phyloP scores from a whole-genome alignment of 1,284 basidiomycete genomes.

The Amylostereum areolatum region DNA sequence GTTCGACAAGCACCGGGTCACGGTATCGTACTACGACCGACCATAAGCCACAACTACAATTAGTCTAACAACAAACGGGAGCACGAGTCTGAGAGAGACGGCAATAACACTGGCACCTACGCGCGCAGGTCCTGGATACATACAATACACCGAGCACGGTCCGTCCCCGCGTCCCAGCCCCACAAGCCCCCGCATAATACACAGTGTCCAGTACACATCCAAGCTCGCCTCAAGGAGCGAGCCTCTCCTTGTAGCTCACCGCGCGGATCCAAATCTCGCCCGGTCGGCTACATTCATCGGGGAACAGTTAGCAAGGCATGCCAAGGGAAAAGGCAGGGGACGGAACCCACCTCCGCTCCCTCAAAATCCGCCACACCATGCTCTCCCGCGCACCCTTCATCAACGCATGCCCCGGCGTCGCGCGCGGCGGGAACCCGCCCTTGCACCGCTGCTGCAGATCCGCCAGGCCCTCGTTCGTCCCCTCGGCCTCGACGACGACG shows the following conservation, averaged over 20 bases:
- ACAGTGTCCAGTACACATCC: no score
- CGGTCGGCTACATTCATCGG: slow-evolving; percentile 47
- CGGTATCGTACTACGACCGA: no score
- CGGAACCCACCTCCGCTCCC: slow-evolving; percentile 64
- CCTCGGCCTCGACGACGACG: slow-evolving; percentile 75
- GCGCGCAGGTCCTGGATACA: no score
- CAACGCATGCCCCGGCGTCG: slow-evolving; percentile 25
- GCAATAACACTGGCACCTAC: no score
- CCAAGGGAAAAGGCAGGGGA: slow-evolving; percentile 3
- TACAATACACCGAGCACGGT: no score
- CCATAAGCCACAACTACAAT: no score
- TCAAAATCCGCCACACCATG: slow-evolving; percentile 63
- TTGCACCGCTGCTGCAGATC: slow-evolving; percentile 71
- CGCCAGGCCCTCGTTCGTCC: slow-evolving; percentile 75
- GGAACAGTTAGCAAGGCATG: slow-evolving; percentile 1
- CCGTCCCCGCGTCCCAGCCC: no score
- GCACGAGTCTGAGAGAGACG: no score
- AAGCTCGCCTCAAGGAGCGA: slow-evolving; percentile 26
- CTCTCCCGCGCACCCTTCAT: slow-evolving; percentile 41
- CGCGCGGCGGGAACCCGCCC: slow-evolving; percentile 56
- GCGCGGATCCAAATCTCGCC: slow-evolving; percentile 74
- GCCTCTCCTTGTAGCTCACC: slow-evolving; percentile 55
- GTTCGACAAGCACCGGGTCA: no score
- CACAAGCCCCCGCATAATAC: no score
- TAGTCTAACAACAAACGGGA: no score